Evolutionary conservation across 2,329 filamentous ascomycete genomes (phyloP), one percentile per base, ranked within the genome.

Genomic region (Ambrosiella beaveri): DNA sequence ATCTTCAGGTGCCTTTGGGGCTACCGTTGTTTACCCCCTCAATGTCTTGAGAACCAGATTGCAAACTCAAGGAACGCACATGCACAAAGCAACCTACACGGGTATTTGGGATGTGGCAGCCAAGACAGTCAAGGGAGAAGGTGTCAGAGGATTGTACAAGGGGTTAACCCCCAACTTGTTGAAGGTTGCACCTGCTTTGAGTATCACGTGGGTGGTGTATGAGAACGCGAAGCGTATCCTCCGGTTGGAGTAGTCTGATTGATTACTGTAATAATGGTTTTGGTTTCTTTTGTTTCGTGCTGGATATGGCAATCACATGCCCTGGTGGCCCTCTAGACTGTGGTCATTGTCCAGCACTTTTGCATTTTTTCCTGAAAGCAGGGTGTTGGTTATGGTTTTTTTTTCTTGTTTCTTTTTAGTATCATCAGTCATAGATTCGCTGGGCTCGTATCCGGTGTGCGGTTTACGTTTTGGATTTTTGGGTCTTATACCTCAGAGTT

Each of bases 131-230:
- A 76, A 82, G 64, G 81, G 85, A 54, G 93, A 98, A 71, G 93
- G 93, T 1, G 68, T 86, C 41, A 78, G 86, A 60, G 93, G 93
- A 1, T 74, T 98, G 59, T 98, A 95, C 76, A 95, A 94, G 71
- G 93, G 93, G 1, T 75, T 97, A 63, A 95, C 91, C 47, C 93
- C 93, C 4, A 98, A 97, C 68, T 74, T 98, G 44, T 76, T 98
- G 64, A 98, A 98, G 74, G 93, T 98, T 40, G 89, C 93, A 8
- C 93, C 93, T 1, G 89, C 93, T 37, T 84, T 98, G 57, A 95
- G 89, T 65, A 97, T 98, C 68, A 90, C 88, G 57, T 95, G 93
- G 75, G 81, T 95, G 65, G 86, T 93, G 61, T 95, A 95, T 67
- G 89, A 95, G 72, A 93, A 93, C 67, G 82, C 86, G 58, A 95